Conservation (phyloP, 2,329 filamentous ascomycete genomes). For the Claviceps sp. region DNA sequence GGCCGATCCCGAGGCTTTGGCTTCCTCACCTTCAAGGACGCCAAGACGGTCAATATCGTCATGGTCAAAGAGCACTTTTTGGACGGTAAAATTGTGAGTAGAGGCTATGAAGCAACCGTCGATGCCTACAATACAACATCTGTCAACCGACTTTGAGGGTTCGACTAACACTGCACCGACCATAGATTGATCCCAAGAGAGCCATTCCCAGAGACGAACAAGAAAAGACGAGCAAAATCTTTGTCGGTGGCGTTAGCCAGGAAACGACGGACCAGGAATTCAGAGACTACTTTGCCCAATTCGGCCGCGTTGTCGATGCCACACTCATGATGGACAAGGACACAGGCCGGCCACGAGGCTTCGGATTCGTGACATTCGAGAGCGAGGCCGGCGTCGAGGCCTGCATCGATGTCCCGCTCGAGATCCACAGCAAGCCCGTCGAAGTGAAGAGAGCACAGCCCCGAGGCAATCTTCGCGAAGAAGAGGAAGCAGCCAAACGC, state of each 20-base stretch:
- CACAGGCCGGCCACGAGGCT: constrained; percentile 88
- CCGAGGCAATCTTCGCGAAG: constrained; percentile 83
- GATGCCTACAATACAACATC: too few species aligned
- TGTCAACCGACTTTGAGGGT: neutral
- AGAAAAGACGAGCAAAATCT: constrained; percentile 97
- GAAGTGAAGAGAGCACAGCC: constrained; percentile 98
- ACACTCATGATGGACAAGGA: constrained; percentile 99
- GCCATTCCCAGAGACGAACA: constrained; percentile 96
- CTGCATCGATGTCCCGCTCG: constrained; percentile 70
- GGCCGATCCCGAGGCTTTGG: constrained; percentile 92
- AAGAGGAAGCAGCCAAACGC: constrained; percentile 59
- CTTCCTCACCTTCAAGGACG: constrained; percentile 94
- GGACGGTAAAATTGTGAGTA: constrained; percentile 89
- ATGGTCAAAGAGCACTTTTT: constrained; percentile 99
- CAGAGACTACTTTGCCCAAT: constrained; percentile 91
- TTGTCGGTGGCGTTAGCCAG: constrained; percentile 93
- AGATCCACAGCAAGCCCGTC: constrained; percentile 91
- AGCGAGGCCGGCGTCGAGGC: constrained; percentile 89
- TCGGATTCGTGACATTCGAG: constrained; percentile 97
- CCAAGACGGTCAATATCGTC: constrained; percentile 95
- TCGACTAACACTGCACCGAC: neutral
- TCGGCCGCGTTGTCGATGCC: constrained; percentile 89
- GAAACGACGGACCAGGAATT: constrained; percentile 95
- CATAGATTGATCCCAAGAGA: constrained; percentile 89
- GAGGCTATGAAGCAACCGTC: too few species aligned